phyloP scores from a whole-genome alignment of 129 eudicot genomes.

The Saussurea involucrata region DNA sequence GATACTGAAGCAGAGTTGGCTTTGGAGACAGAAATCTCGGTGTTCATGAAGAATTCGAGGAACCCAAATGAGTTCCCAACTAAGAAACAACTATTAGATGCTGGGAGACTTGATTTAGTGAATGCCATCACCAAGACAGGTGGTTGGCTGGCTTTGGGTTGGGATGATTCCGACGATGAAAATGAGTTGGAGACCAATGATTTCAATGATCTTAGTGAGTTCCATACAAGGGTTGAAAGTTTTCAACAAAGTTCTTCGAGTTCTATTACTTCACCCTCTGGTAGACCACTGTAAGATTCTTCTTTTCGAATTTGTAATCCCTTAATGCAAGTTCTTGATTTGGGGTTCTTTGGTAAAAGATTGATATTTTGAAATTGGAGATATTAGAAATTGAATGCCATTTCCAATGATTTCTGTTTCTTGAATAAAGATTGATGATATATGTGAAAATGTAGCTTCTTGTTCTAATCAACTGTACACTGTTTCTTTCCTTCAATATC shows the following conservation, averaged over 20 bases:
- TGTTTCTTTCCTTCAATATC: background rate
- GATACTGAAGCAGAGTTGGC: slow-evolving; percentile 35
- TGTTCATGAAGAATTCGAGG: slow-evolving; percentile 69
- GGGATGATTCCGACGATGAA: slow-evolving; percentile 47
- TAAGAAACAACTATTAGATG: slow-evolving; percentile 53
- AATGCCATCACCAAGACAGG: slow-evolving; percentile 59
- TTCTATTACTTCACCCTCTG: slow-evolving; percentile 46
- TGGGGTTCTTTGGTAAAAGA: background rate
- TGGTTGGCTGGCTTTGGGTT: slow-evolving; percentile 84
- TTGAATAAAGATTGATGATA: background rate
- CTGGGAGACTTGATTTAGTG: slow-evolving; percentile 74
- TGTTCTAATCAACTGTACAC: background rate
- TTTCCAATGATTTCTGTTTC: background rate
- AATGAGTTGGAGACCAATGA: slow-evolving; percentile 21
- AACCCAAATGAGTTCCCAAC: slow-evolving; percentile 71
- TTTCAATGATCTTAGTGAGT: slow-evolving; percentile 33
- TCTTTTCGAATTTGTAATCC: background rate
- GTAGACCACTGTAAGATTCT: slow-evolving; percentile 58
- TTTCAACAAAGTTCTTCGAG: slow-evolving; percentile 10
- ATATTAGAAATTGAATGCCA: background rate
- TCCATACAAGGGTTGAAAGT: slow-evolving; percentile 39
- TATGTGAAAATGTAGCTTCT: background rate
- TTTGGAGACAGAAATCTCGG: slow-evolving; percentile 61
- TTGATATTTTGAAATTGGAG: background rate
- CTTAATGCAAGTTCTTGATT: slow-evolving; percentile 3